Evolutionary conservation across 208 protist genomes (phyloP).

Genomic region (Crithidia fasciculata): DNA sequence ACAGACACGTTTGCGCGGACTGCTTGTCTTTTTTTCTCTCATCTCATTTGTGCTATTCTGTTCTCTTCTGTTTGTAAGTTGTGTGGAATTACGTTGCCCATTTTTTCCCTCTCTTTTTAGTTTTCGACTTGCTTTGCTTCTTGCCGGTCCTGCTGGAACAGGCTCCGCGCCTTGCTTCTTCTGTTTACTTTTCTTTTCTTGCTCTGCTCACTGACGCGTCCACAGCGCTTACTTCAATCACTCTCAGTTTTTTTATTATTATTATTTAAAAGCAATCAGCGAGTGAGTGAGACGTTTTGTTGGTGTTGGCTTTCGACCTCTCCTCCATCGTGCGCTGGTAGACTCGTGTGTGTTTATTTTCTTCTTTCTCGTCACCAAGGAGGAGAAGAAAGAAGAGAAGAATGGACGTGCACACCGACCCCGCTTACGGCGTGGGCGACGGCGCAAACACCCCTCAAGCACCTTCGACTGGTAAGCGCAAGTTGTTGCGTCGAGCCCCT

Average conservation of each 20-base stretch:
- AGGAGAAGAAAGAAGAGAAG: not conserved
- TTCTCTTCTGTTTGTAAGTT: no score
- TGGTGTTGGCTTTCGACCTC: not conserved
- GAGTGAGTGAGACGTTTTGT: not conserved
- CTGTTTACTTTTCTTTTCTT: slow-evolving; percentile 1
- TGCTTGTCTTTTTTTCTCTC: not conserved
- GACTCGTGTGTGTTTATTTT: not conserved
- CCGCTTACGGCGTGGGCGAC: not conserved
- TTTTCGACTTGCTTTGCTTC: no score
- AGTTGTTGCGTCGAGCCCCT: slow-evolving; percentile 19
- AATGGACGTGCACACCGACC: slow-evolving; percentile 27
- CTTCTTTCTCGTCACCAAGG: not conserved
- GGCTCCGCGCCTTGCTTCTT: no score
- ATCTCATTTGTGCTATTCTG: not conserved
- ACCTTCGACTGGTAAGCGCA: slow-evolving; percentile 12
- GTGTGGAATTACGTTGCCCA: no score
- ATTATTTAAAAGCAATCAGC: no score
- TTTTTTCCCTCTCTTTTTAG: no score
- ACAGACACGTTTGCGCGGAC: not conserved
- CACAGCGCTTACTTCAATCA: no score
- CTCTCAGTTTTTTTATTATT: no score
- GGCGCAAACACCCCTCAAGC: not conserved
- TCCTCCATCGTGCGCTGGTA: not conserved
- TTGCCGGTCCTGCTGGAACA: no score
- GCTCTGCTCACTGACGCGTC: not conserved